Conservation (phyloP, 2,329 filamentous ascomycete species). For the Colletotrichum filicis region DNA sequence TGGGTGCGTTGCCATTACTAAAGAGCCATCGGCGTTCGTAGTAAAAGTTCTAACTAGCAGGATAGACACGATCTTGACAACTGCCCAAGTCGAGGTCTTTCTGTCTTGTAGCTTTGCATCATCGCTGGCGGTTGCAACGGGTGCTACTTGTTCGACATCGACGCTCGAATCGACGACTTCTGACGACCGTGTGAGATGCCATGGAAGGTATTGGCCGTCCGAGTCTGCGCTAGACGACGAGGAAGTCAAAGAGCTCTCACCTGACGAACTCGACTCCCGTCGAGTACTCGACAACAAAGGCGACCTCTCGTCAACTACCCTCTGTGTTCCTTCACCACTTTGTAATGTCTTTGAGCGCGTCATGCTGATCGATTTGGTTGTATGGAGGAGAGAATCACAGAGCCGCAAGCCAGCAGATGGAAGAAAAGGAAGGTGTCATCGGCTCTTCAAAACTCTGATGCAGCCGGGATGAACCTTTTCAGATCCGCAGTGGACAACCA, state of each 20-base stretch:
- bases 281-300: constrained; percentile 18
- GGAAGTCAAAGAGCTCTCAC: constrained; percentile 28
- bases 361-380: background rate
- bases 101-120: background rate
- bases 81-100: constrained; percentile 5
- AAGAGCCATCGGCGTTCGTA: constrained; percentile 70
- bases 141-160: constrained; percentile 26
- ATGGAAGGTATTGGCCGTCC: constrained; percentile 27
- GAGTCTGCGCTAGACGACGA: constrained; percentile 28
- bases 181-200: constrained; percentile 28
- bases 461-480: constrained; percentile 19
- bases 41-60: constrained; percentile 64
- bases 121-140: background rate
- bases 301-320: constrained; percentile 15
- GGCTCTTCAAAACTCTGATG: constrained; percentile 1
- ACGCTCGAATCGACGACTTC: constrained; percentile 9
- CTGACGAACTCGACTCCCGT: constrained; percentile 29
- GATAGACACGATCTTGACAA: constrained; percentile 40
- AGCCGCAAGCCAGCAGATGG: background rate
- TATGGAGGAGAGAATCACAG: background rate
- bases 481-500: background rate
- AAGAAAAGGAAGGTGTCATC: constrained; percentile 22
- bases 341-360: constrained; percentile 5
- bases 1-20: constrained; percentile 75
- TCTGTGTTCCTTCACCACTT: background rate